phyloP scores from a whole-genome alignment of 164 flowering plant species.

The Magnolia kwangsiensis region DNA sequence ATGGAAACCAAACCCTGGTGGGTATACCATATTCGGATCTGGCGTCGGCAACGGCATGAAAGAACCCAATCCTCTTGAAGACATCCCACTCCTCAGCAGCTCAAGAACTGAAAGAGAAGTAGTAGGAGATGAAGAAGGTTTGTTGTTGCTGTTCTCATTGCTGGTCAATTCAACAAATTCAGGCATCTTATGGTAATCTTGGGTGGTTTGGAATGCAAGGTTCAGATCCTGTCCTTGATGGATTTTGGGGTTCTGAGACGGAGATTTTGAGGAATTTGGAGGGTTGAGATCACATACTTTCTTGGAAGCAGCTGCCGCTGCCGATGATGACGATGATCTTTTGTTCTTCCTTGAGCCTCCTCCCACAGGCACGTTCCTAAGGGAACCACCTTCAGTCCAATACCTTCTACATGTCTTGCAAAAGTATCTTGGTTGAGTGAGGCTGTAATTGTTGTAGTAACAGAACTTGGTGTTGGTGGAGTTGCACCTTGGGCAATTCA shows the following conservation, averaged over 20 bases:
- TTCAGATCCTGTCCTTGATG: slow-evolving; percentile 69
- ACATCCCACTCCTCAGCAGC: slow-evolving; percentile 40
- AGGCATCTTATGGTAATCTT: slow-evolving; percentile 28
- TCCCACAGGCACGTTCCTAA: slow-evolving; percentile 93
- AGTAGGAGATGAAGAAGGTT: slow-evolving; percentile 21
- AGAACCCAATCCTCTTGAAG: slow-evolving; percentile 49
- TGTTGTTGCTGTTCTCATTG: slow-evolving; percentile 18
- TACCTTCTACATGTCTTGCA: slow-evolving; percentile 95
- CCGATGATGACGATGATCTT: slow-evolving; percentile 41
- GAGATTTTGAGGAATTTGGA: slow-evolving; percentile 15
- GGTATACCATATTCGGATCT: slow-evolving; percentile 35
- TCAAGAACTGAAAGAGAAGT: slow-evolving; percentile 46
- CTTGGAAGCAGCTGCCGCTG: slow-evolving; percentile 21
- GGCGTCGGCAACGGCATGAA: slow-evolving; percentile 57
- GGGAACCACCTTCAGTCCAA: slow-evolving; percentile 97
- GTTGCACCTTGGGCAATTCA: slow-evolving; percentile 94
- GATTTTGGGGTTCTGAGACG: slow-evolving; percentile 52
- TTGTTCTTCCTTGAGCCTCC: slow-evolving; percentile 94
- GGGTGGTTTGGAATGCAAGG: slow-evolving; percentile 49
- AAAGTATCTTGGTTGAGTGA: slow-evolving; percentile 92
- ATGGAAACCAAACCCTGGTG: slow-evolving; percentile 50
- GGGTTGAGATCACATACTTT: slow-evolving; percentile 45
- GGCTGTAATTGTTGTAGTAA: slow-evolving; percentile 96
- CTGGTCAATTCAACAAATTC: slow-evolving; percentile 31
- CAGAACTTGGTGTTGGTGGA: slow-evolving; percentile 93